Base-by-base conservation (phyloP, 2,329 filamentous ascomycete genomes). In the Didymella lethalis region DNA sequence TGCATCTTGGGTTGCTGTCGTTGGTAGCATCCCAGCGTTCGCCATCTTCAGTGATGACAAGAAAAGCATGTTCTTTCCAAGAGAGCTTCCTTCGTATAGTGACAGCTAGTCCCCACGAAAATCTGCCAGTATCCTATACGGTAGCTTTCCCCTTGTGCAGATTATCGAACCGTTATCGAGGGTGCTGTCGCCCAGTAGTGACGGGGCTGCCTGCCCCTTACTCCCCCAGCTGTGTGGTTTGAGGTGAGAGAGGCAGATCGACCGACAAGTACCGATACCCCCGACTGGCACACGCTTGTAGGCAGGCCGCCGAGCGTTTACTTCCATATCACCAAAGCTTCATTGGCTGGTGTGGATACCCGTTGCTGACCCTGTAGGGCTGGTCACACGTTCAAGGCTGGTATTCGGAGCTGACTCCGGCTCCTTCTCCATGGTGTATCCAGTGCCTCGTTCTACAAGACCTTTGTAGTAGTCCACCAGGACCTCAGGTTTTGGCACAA, bases 401-500 rank as follows among this genome's bases (percentile, higher is more conserved):
- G 56, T 11, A 12, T 54, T 31, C 25, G 64, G 55, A 40, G 58
- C 62, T 26, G 60, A 29, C 44, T 67, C 67, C 18, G 67, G 59
- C 46, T 71, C 69, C 47, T 64, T 70, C 57, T 76, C 74, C 64
- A 90, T 80, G 52, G 80, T 79, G 69, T 86, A 90, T 38, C 85
- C 85, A 23, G 84, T 82, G 54, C 83, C 86, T 64, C 87, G 79
- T 57, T 87, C 91, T 31, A 98, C 90, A 32, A 99, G 80, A 48
- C 92, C 94, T 61, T 87, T 86, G 76, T 98, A 99, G 75, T 99
- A 99, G 56, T 96, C 93, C 26, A 93, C 92, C 43, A 99, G 82
- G 2, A 96, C 90, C 75, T 98, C 95, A 1, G 95, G 93, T 71
- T 96, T 93, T 5, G 95, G 95, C 3, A 99, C 93, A 66, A 99